Evolutionary conservation across 2,329 filamentous ascomycete genomes (phyloP), one percentile per base, ranked within the genome.

Genomic region (Aspergillus luchuensis): DNA sequence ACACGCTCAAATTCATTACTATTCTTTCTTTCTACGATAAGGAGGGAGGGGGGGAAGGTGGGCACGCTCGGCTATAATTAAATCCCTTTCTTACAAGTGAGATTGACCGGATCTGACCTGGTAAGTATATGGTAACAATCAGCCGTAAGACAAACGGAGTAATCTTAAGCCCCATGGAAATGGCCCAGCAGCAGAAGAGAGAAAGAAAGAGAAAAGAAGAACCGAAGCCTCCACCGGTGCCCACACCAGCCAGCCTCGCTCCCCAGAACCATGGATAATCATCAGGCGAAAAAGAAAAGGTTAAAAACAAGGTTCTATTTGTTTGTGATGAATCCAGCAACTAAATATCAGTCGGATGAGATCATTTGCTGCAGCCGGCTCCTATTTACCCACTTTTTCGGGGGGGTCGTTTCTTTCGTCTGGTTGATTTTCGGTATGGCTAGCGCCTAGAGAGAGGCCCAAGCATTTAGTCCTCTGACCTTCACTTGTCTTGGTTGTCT

Each of bases 221-320:
- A 49, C 10, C 11, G 21, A 48, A 28, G 47, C 23, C 41, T 33
- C 47, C 47, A 50, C 47, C 47, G 47, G 47, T 30, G 25, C 25
- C 47, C 28, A n/a, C 38, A 39, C 30, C 50, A 45, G 48, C 52
- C 52, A 58, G 10, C 60, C 41, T 43, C 43, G 48, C 43, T 52
- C 59, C 33, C 63, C 63, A 64, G 64, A 65, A 56, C 61, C 56
- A 58, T 61, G 63, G 61, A 65, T 63, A 67, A 57, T 58, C 67
- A 63, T 71, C 68, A 64, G 63, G 64, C 57, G 56, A 60, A 58
- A 60, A 59, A 55, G 52, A 60, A 62, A 64, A 64, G 60, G 62
- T 62, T 64, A 60, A 64, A 64, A 60, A 57, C 60, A 62, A 64
- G 55, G 62, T 62, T 64, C 55, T 48, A 39, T 53, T 48, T 64